These are phyloP conservation scores for Myotisia sp. DNA, from an alignment of 2,329 filamentous ascomycete species.

Conservation along the genomic window DNA sequence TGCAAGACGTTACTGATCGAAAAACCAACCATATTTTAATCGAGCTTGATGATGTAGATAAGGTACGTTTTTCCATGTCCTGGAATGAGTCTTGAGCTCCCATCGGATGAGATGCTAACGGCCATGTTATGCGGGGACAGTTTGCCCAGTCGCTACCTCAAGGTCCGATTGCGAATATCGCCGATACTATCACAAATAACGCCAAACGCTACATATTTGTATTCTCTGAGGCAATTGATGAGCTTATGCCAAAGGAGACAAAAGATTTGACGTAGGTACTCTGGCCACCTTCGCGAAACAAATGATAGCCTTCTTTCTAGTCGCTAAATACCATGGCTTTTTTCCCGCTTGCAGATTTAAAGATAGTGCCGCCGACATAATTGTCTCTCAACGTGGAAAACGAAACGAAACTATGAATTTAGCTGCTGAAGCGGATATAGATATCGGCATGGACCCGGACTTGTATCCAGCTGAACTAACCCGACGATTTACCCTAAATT, in stretches of 20 bases:
- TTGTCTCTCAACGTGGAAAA: slow-evolving; percentile 80
- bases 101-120: background rate
- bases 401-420: slow-evolving; percentile 65
- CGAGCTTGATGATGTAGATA: slow-evolving; percentile 73
- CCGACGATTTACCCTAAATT: slow-evolving; percentile 85
- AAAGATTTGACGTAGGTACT: slow-evolving; percentile 56
- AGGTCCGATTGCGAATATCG: slow-evolving; percentile 50
- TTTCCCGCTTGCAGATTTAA: slow-evolving; percentile 56
- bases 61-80: slow-evolving; percentile 47
- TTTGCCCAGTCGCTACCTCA: slow-evolving; percentile 61
- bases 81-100: background rate
- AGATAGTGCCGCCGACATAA: slow-evolving; percentile 89
- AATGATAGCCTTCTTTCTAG: slow-evolving; percentile 1
- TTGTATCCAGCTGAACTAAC: slow-evolving; percentile 87
- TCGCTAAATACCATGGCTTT: too few species aligned
- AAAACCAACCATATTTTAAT: slow-evolving; percentile 63
- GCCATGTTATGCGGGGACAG: slow-evolving; percentile 28
- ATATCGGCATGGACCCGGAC: slow-evolving; percentile 52
- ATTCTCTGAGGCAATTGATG: slow-evolving; percentile 75
- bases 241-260: slow-evolving; percentile 63
- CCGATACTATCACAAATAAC: slow-evolving; percentile 76
- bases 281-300: too few species aligned
- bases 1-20: slow-evolving; percentile 78
- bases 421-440: slow-evolving; percentile 50
- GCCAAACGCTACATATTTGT: slow-evolving; percentile 93